Evolutionary conservation across 495 filamentous ascomycete genomes (phyloP).

Genomic region (Lichina pygmaea): DNA sequence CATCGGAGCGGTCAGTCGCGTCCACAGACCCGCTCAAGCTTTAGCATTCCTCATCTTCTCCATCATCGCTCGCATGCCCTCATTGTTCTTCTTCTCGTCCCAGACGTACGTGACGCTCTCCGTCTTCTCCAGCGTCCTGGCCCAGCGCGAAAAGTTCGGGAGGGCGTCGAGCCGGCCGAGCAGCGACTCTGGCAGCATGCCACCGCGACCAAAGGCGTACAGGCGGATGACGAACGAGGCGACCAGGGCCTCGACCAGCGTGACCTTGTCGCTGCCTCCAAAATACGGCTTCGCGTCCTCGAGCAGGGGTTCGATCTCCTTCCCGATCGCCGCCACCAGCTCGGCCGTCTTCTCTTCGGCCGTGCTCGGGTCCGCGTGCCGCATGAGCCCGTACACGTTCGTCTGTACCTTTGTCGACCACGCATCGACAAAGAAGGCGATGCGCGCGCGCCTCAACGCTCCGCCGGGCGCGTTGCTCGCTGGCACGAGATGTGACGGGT

Average conservation of each 20-base stretch:
- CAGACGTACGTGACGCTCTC: too few relatives aligned
- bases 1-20: too few relatives aligned
- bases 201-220: background rate
- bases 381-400: constrained; percentile 17
- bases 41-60: too few relatives aligned
- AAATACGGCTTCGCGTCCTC: constrained; percentile 47
- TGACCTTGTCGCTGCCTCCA: constrained; percentile 47
- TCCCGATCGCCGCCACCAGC: constrained; percentile 26
- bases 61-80: too few relatives aligned
- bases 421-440: constrained; percentile 54
- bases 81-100: too few relatives aligned
- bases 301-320: constrained; percentile 52
- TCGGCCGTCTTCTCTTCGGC: constrained; percentile 16
- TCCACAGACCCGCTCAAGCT: too few relatives aligned
- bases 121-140: too few relatives aligned
- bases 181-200: too few relatives aligned
- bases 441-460: constrained; percentile 34
- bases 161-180: too few relatives aligned
- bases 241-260: constrained; percentile 42
- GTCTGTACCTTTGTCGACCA: constrained; percentile 34
- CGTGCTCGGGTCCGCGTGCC: constrained; percentile 6
- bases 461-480: constrained; percentile 2
- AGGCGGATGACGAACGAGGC: background rate
- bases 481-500: constrained; percentile 19
- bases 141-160: too few relatives aligned